Conservation (phyloP, 805 yeast genomes). For the Candida loeiensis region DNA sequence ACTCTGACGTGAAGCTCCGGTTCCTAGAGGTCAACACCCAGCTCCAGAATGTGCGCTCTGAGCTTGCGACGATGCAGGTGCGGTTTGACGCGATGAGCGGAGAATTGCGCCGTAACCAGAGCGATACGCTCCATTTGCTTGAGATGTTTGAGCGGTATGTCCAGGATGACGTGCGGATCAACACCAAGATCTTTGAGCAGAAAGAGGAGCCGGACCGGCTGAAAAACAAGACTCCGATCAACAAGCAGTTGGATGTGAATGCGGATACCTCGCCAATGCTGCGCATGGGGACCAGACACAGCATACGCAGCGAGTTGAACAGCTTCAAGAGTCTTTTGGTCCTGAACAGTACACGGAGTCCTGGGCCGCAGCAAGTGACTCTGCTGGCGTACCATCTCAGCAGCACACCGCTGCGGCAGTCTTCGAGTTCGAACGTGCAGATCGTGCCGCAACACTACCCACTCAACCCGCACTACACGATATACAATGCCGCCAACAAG, state of each 20-base stretch:
- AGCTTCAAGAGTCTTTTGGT: conserved; percentile 10
- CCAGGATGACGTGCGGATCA: conserved; percentile 9
- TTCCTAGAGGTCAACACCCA: conserved; percentile 38
- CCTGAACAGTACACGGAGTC: conserved; percentile 2
- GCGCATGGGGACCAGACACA: conserved; percentile 4
- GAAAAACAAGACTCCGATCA: conserved; percentile 25
- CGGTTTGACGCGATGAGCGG: conserved; percentile 47
- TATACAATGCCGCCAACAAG: conserved; percentile 19
- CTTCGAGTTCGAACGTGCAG: conserved; percentile 17
- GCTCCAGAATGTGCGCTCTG: conserved; percentile 37
- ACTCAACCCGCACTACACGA: conserved; percentile 32
- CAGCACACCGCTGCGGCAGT: conserved; percentile 10
- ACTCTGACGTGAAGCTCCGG: conserved; percentile 20
- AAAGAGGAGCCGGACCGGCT: conserved; percentile 19
- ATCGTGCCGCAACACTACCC: conserved; percentile 36
- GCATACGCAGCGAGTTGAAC: conserved; percentile 8
- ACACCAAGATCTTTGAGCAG: conserved; percentile 10
- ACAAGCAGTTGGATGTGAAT: conserved; percentile 7
- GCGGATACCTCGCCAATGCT: conserved; percentile 17
- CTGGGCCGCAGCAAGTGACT: background rate
- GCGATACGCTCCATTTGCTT: conserved; percentile 50
- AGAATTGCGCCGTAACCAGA: conserved; percentile 46
- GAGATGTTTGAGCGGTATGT: conserved; percentile 40
- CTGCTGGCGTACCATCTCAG: conserved; percentile 13
- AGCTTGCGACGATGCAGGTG: conserved; percentile 39